phyloP scores from a whole-genome alignment of 208 protist genomes.

The Acanthamoeba triangularis region DNA sequence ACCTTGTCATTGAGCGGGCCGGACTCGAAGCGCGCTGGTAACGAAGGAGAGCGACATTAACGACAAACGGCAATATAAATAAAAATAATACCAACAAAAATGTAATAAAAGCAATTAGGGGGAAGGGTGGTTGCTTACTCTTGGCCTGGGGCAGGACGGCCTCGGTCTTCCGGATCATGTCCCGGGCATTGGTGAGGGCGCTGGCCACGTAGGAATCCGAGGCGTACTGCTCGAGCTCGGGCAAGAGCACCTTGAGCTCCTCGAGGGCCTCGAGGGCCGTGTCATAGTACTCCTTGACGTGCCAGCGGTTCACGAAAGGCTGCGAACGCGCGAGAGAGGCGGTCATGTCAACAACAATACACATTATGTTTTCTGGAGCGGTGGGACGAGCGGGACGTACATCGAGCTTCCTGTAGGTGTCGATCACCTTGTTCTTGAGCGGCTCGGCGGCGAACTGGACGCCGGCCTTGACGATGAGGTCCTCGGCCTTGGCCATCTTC shows the following conservation, averaged over 20 bases:
- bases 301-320: constrained; percentile 41
- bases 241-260: constrained; percentile 39
- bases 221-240: constrained; percentile 13
- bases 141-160: constrained; percentile 58
- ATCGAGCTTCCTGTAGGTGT: constrained; percentile 45
- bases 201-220: constrained; percentile 20
- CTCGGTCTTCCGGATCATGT: constrained; percentile 6
- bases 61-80: no score
- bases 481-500: constrained; percentile 24
- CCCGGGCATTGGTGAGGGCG: constrained; percentile 24
- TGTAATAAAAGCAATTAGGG: neutral
- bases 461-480: constrained; percentile 9
- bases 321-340: neutral
- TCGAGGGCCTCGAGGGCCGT: constrained; percentile 21
- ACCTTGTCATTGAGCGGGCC: constrained; percentile 42
- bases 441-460: constrained; percentile 16
- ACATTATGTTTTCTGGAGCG: neutral
- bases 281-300: constrained; percentile 71
- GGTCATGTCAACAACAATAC: no score
- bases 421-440: constrained; percentile 57
- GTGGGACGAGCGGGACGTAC: neutral
- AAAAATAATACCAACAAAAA: no score
- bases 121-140: neutral
- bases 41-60: no score
- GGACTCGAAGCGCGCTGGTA: constrained; percentile 60